These are phyloP conservation scores for Fusarium sp. DNA, from an alignment of 2,329 filamentous ascomycete species.

Conservation along the genomic window DNA sequence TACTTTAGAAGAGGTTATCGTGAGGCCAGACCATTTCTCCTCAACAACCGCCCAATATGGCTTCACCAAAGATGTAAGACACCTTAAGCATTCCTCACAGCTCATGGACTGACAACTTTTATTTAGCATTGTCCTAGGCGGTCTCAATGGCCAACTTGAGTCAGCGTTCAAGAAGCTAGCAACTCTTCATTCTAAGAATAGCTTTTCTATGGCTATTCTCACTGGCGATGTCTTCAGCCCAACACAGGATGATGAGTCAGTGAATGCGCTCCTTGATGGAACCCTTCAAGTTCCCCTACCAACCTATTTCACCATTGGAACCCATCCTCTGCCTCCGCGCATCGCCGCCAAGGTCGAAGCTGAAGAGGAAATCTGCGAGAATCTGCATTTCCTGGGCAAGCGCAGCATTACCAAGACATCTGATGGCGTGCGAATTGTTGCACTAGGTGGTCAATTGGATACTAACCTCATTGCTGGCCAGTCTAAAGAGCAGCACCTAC, in stretches of 20 bases:
- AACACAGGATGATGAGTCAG: constrained; percentile 65
- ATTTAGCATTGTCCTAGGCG: constrained; percentile 80
- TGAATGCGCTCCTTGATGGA: constrained; percentile 77
- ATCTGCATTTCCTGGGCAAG: constrained; percentile 90
- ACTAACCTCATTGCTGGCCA: constrained; percentile 68
- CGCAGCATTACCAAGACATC: constrained; percentile 88
- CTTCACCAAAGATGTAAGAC: constrained; percentile 60
- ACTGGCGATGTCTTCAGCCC: constrained; percentile 83
- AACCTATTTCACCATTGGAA: constrained; percentile 90
- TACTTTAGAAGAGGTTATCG: constrained; percentile 5
- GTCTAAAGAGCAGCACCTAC: constrained; percentile 78
- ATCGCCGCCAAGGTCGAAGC: constrained; percentile 80
- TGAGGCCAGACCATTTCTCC: constrained; percentile 1
- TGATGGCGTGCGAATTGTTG: constrained; percentile 88
- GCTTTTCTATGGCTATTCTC: constrained; percentile 86
- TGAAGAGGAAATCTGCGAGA: constrained; percentile 83
- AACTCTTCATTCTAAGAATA: constrained; percentile 85
- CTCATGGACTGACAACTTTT: constrained; percentile 18
- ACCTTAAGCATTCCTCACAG: not conserved
- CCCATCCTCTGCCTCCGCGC: constrained; percentile 73
- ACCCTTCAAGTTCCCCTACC: constrained; percentile 79
- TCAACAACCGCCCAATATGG: constrained; percentile 51
- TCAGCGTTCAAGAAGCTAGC: constrained; percentile 83
- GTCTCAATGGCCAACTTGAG: constrained; percentile 81
- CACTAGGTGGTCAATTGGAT: constrained; percentile 80